Evolutionary conservation across 176 grass and related monocot genomes (phyloP).

Genomic region (Ensete glaucum): DNA sequence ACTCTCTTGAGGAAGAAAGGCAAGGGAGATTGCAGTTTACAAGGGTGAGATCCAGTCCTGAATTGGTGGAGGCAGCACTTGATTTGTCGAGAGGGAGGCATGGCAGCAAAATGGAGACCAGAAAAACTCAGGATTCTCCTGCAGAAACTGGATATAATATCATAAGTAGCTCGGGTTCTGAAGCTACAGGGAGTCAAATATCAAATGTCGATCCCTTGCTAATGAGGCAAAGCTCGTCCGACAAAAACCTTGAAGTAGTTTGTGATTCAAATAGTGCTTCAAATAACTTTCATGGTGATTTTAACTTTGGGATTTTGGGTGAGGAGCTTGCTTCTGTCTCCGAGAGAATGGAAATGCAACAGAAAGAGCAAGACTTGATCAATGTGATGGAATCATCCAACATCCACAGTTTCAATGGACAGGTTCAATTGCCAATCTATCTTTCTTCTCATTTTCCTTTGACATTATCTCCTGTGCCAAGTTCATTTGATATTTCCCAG

Average conservation of each 20-base stretch:
- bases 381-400: conserved; percentile 57
- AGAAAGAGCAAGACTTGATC: conserved; percentile 58
- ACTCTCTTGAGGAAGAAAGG: conserved; percentile 37
- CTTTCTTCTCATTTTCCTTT: conserved; percentile 37
- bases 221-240: conserved; percentile 41
- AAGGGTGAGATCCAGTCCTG: conserved; percentile 74
- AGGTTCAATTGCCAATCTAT: conserved; percentile 49
- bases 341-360: conserved; percentile 39
- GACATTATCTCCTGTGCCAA: conserved; percentile 34
- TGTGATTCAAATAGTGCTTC: conserved; percentile 65
- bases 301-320: conserved; percentile 34
- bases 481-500: conserved; percentile 36
- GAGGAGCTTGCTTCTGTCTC: conserved; percentile 66
- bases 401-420: conserved; percentile 58
- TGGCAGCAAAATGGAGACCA: conserved; percentile 28
- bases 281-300: conserved; percentile 47
- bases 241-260: conserved; percentile 33
- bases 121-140: conserved; percentile 23
- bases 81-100: conserved; percentile 44
- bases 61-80: conserved; percentile 49
- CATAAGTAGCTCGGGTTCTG: conserved; percentile 44
- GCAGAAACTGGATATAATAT: conserved; percentile 33
- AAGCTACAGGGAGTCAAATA: conserved; percentile 38
- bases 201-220: conserved; percentile 44
- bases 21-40: conserved; percentile 52